Base-by-base conservation (phyloP, 2,329 filamentous ascomycete genomes). In the Xylariomycetidae sp. region DNA sequence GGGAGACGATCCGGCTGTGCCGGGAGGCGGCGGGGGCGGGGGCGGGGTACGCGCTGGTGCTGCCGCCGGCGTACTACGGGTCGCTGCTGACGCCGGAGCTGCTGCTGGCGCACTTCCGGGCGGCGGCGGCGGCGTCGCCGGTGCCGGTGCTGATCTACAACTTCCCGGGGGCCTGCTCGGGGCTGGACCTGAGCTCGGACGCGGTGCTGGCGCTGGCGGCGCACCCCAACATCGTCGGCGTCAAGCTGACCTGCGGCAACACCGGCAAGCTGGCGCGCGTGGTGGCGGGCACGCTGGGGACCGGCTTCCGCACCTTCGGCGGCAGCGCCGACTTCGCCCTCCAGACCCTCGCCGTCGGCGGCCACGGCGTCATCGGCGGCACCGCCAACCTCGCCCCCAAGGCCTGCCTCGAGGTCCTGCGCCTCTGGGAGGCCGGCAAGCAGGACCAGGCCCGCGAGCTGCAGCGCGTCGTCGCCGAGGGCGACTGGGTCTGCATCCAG, bases 101-200 rank as follows among this genome's bases (percentile, higher is more conserved):
- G 2, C 67, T 85, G 22, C 63, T 74, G 31, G 64, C 69, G 14
- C 82, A 81, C 59, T 85, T 84, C 59, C 60, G 65, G 27, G 74
- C 77, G 42, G 70, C 73, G 23, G 81, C 81, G 2, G 64, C 70
- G 31, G 68, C 67, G 2, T 76, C 70, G 13, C 68, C 73, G 0
- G 52, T 85, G 1, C 80, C 81, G 0, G 63, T 85, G 16, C 58
- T 85, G 25, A 76, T 86, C 37, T 85, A 85, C 65, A 85, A 85
- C 58, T 85, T 79, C 63, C 81, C 81, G 2, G 76, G 67, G 5
- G 79, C 82, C 4, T 76, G 71, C 16, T 71, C 77, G 10, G 81
- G 82, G 4, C 63, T 85, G 8, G 81, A 85, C 47, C 64, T 85
- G 27, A 74, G 77, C 50, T 82, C 76, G 0, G 79, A 83, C 41